Base-by-base conservation (phyloP, 2,329 filamentous ascomycete species). In the Samsoniella hepiali region DNA sequence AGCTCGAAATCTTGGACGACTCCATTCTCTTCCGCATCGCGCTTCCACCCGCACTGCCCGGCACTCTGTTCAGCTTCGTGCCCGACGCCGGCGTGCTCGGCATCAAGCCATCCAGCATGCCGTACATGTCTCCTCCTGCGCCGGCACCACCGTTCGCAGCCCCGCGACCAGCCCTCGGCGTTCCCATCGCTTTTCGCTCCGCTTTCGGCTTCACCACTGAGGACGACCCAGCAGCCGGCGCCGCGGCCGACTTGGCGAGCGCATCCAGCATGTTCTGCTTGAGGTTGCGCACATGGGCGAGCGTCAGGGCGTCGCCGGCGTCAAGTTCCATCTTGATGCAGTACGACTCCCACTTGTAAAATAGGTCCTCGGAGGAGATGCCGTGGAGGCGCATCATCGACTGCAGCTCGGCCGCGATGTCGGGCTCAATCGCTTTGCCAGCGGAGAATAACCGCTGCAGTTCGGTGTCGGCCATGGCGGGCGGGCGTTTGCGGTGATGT, bases 261-360 rank as follows among this genome's bases (percentile, higher is more conserved):
- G 85, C 83, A 70, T 97, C 93, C 72, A 94, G 92, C 8, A 97
- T 83, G 71, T 91, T 89, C 72, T 92, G 90, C 75, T 97, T 97
- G 73, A 99, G 90, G 62, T 87, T 86, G 50, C 89, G 85, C 53
- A 91, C 85, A 0, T 85, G 89, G 44, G 89, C 85, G 49, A 96
- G 81, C 55, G 89, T 86, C 10, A 78, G 63, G 65, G 91, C 78
- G 65, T 83, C 88, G 66, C 88, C 88, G 63, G 92, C 90, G 63
- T 96, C 91, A 55, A 86, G 80, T 31, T 93, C 91, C 88, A 98
- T 93, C 77, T 94, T 96, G 74, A 99, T 89, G 76, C 91, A 93
- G 81, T 97, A 98, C 0, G 93, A 94, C 76, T 99, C 95, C 95
- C 95, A 99, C 82, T 98, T 98, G 86, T 92, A 97, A 77, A 92